These are phyloP conservation scores for Narthecium ossifragum DNA, from an alignment of 106 monocot genomes.

Conservation along the genomic window DNA sequence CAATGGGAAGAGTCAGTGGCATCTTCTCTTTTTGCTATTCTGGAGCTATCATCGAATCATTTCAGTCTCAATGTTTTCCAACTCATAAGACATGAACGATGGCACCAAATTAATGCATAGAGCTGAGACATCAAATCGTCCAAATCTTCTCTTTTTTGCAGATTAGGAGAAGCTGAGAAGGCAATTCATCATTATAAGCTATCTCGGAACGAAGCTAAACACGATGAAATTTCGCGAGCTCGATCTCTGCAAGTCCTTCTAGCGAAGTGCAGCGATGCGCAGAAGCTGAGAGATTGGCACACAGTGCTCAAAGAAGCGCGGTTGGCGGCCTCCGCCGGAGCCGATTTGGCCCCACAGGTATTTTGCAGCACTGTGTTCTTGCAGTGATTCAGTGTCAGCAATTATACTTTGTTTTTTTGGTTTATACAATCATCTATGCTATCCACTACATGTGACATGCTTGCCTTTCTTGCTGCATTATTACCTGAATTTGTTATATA, in stretches of 20 bases:
- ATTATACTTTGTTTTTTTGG: too few species aligned
- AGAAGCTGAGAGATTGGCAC: constrained; percentile 41
- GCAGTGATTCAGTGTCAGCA: too few species aligned
- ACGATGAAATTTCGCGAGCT: constrained; percentile 25
- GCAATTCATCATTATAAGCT: constrained; percentile 50
- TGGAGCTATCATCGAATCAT: too few species aligned
- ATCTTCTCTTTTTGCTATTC: too few species aligned
- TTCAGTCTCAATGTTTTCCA: too few species aligned
- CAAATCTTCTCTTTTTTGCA: constrained; percentile 7
- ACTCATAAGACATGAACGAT: too few species aligned
- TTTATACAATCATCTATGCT: too few species aligned
- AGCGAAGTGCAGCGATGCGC: constrained; percentile 29
- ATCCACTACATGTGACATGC: neutral
- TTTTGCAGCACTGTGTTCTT: too few species aligned
- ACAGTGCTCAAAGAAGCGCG: constrained; percentile 25
- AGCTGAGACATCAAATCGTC: too few species aligned
- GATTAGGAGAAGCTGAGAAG: constrained; percentile 53
- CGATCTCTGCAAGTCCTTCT: constrained; percentile 34
- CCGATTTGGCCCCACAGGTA: constrained; percentile 69
- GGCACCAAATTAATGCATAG: too few species aligned
- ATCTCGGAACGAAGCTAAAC: constrained; percentile 20
- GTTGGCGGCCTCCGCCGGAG: constrained; percentile 41
- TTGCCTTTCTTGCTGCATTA: neutral
- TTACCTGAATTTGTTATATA: neutral
- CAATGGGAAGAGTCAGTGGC: too few species aligned